Conservation (phyloP, 73 alveolate genomes). For the Paramecium sexaurelia region DNA sequence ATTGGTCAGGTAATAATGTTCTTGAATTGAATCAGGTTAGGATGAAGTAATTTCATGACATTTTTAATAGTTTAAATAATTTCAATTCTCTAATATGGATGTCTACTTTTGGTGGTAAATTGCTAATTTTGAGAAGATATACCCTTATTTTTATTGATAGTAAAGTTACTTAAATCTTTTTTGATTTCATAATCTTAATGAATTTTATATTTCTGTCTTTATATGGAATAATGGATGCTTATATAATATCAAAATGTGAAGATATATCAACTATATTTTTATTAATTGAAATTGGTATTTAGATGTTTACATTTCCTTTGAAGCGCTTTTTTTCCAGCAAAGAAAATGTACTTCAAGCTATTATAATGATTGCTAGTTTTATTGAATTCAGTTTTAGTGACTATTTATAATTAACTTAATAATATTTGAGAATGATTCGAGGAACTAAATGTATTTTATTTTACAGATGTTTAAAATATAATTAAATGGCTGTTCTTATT, state of each 20-base stretch:
- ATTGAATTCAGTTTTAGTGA: background rate
- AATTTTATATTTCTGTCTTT: background rate
- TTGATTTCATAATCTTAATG: background rate
- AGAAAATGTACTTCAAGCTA: background rate
- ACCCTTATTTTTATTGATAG: background rate
- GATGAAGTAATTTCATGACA: background rate
- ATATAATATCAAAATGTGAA: background rate
- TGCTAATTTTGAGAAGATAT: background rate
- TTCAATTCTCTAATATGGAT: background rate
- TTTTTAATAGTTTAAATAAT: background rate
- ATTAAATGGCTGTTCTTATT: background rate
- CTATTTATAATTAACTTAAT: background rate
- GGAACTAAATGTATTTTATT: slow-evolving; percentile 24
- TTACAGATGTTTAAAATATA: slow-evolving; percentile 25
- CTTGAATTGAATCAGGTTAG: background rate
- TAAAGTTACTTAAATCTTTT: background rate
- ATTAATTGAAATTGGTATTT: background rate
- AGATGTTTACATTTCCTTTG: background rate
- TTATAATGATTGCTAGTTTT: background rate
- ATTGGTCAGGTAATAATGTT: slow-evolving; percentile 29
- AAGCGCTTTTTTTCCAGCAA: background rate
- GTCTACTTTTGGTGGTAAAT: background rate
- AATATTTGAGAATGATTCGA: background rate
- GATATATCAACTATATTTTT: background rate
- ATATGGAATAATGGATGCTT: background rate